Conservation (phyloP, 345 rosid genomes). For the Citrus glauca region DNA sequence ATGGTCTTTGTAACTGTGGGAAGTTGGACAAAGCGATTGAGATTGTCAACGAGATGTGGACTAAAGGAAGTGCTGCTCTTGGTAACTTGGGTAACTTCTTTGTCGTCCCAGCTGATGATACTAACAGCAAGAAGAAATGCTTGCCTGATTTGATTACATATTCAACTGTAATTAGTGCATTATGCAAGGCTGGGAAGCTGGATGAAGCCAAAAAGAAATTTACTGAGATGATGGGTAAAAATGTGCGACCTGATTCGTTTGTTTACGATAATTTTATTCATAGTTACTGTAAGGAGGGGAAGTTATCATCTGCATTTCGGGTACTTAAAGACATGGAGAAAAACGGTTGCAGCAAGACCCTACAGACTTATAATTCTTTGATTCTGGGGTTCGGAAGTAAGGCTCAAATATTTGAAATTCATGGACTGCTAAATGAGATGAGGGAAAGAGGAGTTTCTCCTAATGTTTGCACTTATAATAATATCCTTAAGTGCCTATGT, state of each 20-base stretch:
- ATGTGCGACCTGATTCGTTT: slow-evolving; percentile 71
- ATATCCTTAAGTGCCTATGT: slow-evolving; percentile 69
- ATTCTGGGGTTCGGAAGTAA: slow-evolving; percentile 75
- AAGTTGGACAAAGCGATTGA: slow-evolving; percentile 86
- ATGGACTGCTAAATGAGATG: slow-evolving; percentile 95
- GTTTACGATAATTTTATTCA: slow-evolving; percentile 70
- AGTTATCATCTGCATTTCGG: slow-evolving; percentile 85
- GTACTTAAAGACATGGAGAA: slow-evolving; percentile 98
- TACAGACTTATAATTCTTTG: slow-evolving; percentile 84
- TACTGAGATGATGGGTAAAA: slow-evolving; percentile 70
- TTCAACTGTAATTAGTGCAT: slow-evolving; percentile 67
- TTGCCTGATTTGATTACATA: slow-evolving; percentile 71
- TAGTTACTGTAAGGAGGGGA: slow-evolving; percentile 80
- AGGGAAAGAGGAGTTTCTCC: slow-evolving; percentile 84
- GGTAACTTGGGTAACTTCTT: slow-evolving; percentile 76
- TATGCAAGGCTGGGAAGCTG: slow-evolving; percentile 78
- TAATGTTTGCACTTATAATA: slow-evolving; percentile 71
- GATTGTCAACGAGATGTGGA: slow-evolving; percentile 75
- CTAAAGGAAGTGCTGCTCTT: slow-evolving; percentile 87
- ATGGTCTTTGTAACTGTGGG: slow-evolving; percentile 75
- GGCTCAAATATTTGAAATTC: slow-evolving; percentile 80
- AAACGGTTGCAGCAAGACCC: slow-evolving; percentile 70
- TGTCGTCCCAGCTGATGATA: slow-evolving; percentile 66
- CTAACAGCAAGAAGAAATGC: slow-evolving; percentile 56
- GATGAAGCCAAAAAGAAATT: slow-evolving; percentile 81